Percentiles rank a stretch among this genome's conserved stretches.
These are phyloP conservation scores for Acrodontium crateriforme DNA, from an alignment of 2,329 filamentous ascomycete species.

Conservation along the genomic window DNA sequence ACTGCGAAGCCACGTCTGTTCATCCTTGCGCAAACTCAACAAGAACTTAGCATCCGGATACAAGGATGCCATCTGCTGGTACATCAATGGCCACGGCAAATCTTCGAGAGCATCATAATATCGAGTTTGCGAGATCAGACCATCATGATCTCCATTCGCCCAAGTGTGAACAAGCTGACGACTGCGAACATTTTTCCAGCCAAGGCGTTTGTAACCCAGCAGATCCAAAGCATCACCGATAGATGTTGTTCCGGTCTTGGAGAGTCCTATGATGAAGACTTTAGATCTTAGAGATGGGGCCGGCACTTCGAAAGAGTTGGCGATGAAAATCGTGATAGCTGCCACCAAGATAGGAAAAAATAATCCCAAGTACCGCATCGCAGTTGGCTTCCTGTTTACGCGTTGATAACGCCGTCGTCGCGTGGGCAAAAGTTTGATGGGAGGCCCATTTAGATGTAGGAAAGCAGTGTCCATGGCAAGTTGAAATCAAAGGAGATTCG, in stretches of 20 bases:
- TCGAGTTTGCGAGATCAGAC: constrained; percentile 12
- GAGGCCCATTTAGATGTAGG: no score
- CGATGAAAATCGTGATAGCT: no score
- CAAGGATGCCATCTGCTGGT: constrained; percentile 15
- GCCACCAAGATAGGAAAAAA: no score
- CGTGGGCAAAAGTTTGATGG: no score
- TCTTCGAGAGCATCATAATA: constrained; percentile 21
- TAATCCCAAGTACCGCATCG: no score
- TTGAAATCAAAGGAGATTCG: no score
- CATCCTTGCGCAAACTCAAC: constrained; percentile 16
- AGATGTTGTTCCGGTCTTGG: constrained; percentile 18
- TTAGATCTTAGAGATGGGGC: constrained; percentile 18
- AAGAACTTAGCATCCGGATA: constrained; percentile 18
- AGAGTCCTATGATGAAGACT: constrained; percentile 19
- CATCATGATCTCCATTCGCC: constrained; percentile 11
- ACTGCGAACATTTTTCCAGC: constrained; percentile 20
- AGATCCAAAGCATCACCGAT: constrained; percentile 19
- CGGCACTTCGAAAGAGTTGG: no score
- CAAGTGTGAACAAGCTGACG: constrained; percentile 19
- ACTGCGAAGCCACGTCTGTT: constrained; percentile 16
- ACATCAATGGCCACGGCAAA: constrained; percentile 18
- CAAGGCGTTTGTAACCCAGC: constrained; percentile 17
- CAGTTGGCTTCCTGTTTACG: no score
- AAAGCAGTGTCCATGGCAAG: no score
- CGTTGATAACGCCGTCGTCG: no score